Percentiles rank a stretch among this genome's conserved stretches.
Conservation (phyloP, 331 rosid species). For the Erythrophleum ivorense region DNA sequence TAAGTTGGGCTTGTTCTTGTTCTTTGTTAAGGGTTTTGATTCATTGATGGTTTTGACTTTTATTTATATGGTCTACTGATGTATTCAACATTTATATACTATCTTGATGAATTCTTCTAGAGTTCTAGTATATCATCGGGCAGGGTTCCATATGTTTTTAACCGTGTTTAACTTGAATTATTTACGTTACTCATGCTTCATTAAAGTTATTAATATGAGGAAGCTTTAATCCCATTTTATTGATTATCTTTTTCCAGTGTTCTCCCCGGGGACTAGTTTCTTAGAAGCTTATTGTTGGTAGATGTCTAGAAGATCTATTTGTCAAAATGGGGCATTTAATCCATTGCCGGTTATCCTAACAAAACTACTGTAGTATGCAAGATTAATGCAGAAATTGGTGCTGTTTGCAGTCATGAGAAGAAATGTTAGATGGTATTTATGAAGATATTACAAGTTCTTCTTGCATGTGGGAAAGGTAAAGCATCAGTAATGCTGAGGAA, state of each 20-base stretch:
- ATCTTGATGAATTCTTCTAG: conserved; percentile 12
- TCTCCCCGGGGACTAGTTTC: conserved; percentile 44
- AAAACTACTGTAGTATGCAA: conserved; percentile 78
- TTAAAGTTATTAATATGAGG: conserved; percentile 26
- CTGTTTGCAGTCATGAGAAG: conserved; percentile 68
- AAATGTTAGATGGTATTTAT: too few relatives aligned
- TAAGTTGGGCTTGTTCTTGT: conserved; percentile 16
- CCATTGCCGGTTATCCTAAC: conserved; percentile 52
- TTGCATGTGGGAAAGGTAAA: too few relatives aligned
- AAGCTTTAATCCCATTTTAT: conserved; percentile 28
- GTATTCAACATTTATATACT: conserved; percentile 16
- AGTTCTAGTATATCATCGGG: conserved; percentile 7
- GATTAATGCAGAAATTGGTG: conserved; percentile 87
- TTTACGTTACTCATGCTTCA: conserved; percentile 28
- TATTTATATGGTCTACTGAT: conserved; percentile 23
- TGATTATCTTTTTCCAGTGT: conserved; percentile 27
- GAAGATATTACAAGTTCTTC: too few relatives aligned
- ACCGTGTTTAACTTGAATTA: conserved; percentile 24
- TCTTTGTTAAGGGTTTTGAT: conserved; percentile 28
- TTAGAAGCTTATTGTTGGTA: conserved; percentile 38
- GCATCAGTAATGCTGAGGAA: too few relatives aligned
- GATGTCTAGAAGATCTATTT: conserved; percentile 31
- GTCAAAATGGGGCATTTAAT: conserved; percentile 72
- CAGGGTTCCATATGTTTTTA: conserved; percentile 16
- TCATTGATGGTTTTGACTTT: conserved; percentile 27